Evolutionary conservation across 2,329 filamentous ascomycete species (phyloP).

Genomic region (Epicoccum sorghinum): DNA sequence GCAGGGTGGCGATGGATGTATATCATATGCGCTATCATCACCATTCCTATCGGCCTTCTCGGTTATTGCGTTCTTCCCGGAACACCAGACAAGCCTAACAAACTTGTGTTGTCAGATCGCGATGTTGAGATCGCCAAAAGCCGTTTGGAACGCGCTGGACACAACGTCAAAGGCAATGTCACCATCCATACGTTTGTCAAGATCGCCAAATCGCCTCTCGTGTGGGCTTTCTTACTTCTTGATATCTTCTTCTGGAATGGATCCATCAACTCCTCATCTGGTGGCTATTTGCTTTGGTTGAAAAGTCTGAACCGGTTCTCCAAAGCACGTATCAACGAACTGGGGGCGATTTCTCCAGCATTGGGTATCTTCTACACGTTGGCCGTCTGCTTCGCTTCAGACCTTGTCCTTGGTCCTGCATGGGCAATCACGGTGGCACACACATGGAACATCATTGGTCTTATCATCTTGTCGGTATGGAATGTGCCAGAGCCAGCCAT

Average conservation of each 20-base stretch:
- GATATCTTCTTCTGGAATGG: conserved; percentile 65
- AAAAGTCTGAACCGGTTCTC: conserved; percentile 60
- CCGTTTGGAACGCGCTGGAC: conserved; percentile 55
- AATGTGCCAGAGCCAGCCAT: conserved; percentile 60
- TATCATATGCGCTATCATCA: conserved; percentile 56
- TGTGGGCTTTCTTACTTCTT: conserved; percentile 59
- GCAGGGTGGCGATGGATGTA: conserved; percentile 47
- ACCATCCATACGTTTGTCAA: conserved; percentile 29
- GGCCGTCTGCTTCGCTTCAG: conserved; percentile 61
- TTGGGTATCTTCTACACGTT: conserved; percentile 64
- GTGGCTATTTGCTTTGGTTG: conserved; percentile 63
- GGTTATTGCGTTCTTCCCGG: conserved; percentile 61
- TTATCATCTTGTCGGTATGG: conserved; percentile 63
- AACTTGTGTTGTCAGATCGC: conserved; percentile 52
- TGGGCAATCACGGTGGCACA: conserved; percentile 62
- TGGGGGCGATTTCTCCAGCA: conserved; percentile 60
- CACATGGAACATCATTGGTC: conserved; percentile 58
- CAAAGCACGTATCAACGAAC: conserved; percentile 56
- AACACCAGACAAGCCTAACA: conserved; percentile 58
- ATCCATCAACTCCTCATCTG: conserved; percentile 53
- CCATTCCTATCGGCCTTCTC: conserved; percentile 59
- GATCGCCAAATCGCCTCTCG: conserved; percentile 49
- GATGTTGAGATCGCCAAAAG: conserved; percentile 56
- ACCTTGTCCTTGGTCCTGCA: conserved; percentile 59
- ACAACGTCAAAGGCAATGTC: conserved; percentile 35